Percentiles rank a stretch among this genome's conserved stretches.
These are phyloP conservation scores for Zymoseptoria passerinii DNA, from an alignment of 2,329 filamentous ascomycete species.

Conservation along the genomic window DNA sequence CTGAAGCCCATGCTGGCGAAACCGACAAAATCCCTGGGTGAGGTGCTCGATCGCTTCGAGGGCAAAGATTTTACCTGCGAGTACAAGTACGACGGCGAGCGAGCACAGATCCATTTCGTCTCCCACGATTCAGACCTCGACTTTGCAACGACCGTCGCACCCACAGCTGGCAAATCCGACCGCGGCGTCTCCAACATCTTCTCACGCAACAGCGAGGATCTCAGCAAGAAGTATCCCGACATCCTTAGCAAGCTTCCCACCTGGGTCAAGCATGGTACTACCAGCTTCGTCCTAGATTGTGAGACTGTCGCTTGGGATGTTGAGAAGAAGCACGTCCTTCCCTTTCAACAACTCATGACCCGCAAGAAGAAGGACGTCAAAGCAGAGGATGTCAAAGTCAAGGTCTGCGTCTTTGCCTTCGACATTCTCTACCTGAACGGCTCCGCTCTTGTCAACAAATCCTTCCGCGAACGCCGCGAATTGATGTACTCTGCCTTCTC, in stretches of 20 bases:
- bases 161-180: constrained; percentile 57
- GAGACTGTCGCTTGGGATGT: constrained; percentile 97
- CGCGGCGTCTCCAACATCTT: constrained; percentile 86
- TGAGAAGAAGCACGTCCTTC: constrained; percentile 87
- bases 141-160: constrained; percentile 51
- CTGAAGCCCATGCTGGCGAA: constrained; percentile 98
- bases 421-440: constrained; percentile 91
- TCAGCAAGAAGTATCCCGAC: constrained; percentile 97
- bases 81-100: constrained; percentile 97
- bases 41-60: constrained; percentile 94
- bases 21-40: constrained; percentile 94
- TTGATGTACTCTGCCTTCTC: constrained; percentile 65
- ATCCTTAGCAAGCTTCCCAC: constrained; percentile 77
- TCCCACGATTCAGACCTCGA: constrained; percentile 67
- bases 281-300: constrained; percentile 96
- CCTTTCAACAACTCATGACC: constrained; percentile 97
- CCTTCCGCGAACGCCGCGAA: constrained; percentile 73
- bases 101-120: constrained; percentile 97
- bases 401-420: constrained; percentile 95
- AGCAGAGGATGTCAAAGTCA: constrained; percentile 89
- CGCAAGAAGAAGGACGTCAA: constrained; percentile 97
- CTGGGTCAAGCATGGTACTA: constrained; percentile 85
- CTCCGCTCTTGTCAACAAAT: constrained; percentile 76
- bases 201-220: constrained; percentile 91
- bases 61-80: constrained; percentile 94